A percentile compares a stretch with the other conserved stretches of the same genome.
These are phyloP conservation scores for Withania somnifera DNA, from an alignment of 305 asterid species.

Conservation along the genomic window DNA sequence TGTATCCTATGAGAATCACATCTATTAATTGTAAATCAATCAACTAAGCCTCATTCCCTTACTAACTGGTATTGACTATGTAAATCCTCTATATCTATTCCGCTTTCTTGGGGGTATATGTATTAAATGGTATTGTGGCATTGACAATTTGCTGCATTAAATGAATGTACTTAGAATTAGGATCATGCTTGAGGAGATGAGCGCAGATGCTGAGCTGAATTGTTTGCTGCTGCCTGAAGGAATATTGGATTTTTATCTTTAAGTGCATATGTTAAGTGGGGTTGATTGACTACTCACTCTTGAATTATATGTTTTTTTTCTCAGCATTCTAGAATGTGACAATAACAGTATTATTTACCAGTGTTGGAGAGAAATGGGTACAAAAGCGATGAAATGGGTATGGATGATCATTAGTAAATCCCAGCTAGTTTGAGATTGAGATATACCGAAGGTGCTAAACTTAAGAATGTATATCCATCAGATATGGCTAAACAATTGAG, in stretches of 20 bases:
- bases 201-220: neutral
- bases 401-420: neutral
- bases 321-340: neutral
- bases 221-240: neutral
- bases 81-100: too few species aligned
- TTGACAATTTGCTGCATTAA: neutral
- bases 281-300: neutral
- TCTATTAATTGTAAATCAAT: too few species aligned
- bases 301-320: neutral
- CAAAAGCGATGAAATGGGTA: neutral
- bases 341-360: neutral
- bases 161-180: neutral
- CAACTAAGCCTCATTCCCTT: too few species aligned
- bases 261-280: neutral
- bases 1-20: too few species aligned
- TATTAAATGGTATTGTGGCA: neutral
- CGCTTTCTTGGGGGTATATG: too few species aligned
- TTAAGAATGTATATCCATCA: too few species aligned
- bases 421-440: neutral
- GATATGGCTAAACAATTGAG: neutral
- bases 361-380: neutral
- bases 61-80: too few species aligned
- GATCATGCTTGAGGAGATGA: neutral
- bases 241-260: neutral
- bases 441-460: neutral